Conservation (phyloP, 2,329 filamentous ascomycete genomes). For the Cladosporium sp. region DNA sequence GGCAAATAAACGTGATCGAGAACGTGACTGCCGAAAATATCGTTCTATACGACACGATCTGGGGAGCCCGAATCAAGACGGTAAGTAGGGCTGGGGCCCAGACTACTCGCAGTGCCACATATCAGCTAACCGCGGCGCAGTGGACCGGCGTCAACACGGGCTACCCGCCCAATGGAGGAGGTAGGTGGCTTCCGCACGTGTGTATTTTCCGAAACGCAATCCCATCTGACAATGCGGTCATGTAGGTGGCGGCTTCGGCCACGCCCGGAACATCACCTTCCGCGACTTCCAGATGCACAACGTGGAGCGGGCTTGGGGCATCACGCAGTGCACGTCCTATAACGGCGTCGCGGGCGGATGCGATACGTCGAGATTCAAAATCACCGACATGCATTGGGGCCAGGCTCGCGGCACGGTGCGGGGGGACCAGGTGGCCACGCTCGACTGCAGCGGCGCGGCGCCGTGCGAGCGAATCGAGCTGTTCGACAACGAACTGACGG, state of each 20-base stretch:
- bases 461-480: slow-evolving; percentile 22
- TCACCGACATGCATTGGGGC: slow-evolving; percentile 29
- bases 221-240: background rate
- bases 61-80: slow-evolving; percentile 4
- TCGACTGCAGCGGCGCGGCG: slow-evolving; percentile 25
- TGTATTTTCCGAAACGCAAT: background rate
- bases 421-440: slow-evolving; percentile 16
- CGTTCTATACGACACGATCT: slow-evolving; percentile 8
- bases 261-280: slow-evolving; percentile 33
- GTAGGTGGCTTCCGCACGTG: slow-evolving; percentile 4
- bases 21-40: slow-evolving; percentile 32
- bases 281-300: slow-evolving; percentile 27
- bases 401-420: slow-evolving; percentile 27
- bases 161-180: slow-evolving; percentile 51
- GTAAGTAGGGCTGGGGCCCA: slow-evolving; percentile 1
- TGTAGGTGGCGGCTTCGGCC: slow-evolving; percentile 43
- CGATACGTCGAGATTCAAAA: slow-evolving; percentile 33
- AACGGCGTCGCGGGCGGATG: slow-evolving; percentile 20
- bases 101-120: background rate
- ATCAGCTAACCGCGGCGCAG: background rate
- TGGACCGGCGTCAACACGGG: slow-evolving; percentile 8
- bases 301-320: slow-evolving; percentile 18
- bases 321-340: slow-evolving; percentile 28
- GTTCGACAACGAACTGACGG: slow-evolving; percentile 12
- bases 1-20: slow-evolving; percentile 44